Evolutionary conservation across 768 basidiomycete species (phyloP).

Genomic region (Boletus reticuloceps): DNA sequence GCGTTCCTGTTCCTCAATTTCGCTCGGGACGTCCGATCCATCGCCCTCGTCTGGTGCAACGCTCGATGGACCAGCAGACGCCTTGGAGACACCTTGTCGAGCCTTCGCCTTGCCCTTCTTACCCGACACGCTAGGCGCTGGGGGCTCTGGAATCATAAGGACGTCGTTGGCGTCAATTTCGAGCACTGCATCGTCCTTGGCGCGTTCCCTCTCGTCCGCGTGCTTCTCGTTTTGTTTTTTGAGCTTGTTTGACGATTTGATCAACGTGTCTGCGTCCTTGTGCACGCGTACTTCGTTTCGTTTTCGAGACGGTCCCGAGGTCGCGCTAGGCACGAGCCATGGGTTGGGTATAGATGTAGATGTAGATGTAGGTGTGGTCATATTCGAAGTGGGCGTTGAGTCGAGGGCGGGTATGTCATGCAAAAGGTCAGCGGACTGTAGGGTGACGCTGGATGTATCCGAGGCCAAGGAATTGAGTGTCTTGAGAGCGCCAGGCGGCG

Average conservation of each 20-base stretch:
- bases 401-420: conserved; percentile 28
- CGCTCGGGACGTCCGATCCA: conserved; percentile 58
- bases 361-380: conserved; percentile 16
- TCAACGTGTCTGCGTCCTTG: conserved; percentile 57
- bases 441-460: conserved; percentile 68
- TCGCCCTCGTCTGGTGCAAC: conserved; percentile 11
- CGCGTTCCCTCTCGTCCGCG: conserved; percentile 55
- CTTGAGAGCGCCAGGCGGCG: conserved; percentile 12
- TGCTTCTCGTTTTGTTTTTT: conserved; percentile 61
- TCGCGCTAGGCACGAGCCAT: conserved; percentile 59
- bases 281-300: conserved; percentile 70
- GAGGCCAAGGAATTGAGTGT: conserved; percentile 37
- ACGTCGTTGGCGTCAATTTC: conserved; percentile 55
- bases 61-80: conserved; percentile 7
- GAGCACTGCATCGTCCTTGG: conserved; percentile 71
- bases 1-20: conserved; percentile 68
- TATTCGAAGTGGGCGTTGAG: conserved; percentile 8
- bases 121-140: neutral
- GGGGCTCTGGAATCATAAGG: conserved; percentile 16
- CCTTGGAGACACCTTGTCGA: neutral
- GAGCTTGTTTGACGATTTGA: conserved; percentile 73
- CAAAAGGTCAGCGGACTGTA: conserved; percentile 56
- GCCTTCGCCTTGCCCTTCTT: conserved; percentile 21
- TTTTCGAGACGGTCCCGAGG: conserved; percentile 57
- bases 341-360: conserved; percentile 52